Base-by-base conservation (phyloP, 208 protist genomes). In the Endotrypanum monterogeii region DNA sequence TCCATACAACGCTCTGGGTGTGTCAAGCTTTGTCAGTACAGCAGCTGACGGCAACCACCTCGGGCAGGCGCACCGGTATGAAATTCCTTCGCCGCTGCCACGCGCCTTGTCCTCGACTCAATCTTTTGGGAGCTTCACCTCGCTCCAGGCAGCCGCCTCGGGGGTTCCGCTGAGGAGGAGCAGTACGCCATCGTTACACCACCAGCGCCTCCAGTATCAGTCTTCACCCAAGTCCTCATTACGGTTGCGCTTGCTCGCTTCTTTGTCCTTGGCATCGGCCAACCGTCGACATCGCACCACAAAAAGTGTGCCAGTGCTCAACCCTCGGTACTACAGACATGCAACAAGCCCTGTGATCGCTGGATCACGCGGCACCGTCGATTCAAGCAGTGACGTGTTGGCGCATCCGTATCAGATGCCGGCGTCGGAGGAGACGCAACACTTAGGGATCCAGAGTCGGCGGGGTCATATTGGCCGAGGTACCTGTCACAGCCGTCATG, bases 1-100 rank as follows among this genome's bases (percentile, higher is more conserved):
- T 60, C 74, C 67, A 6, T 79, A 79, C 67, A 73, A 63, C 51
- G 58, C 66, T 18, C 32, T 25, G 8, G 48, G 6, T 23, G 46
- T 18, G 25, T n/a, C 39, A 30, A 41, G 18, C 20, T 67, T n/a
- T 14, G n/a, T 51, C n/a, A 46, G 8, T 41, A 6, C 39, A 8
- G 62, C n/a, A 46, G 8, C 41, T 20, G 41, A 51, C 30, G 62
- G 35, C 62, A 51, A 18, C 41, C 39, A 41, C 20, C 48, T 52
- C 41, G 62, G 62, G 3, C 37, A 39, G 62, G 62, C 25, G 62
- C 62, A 67, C 41, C 39, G 9, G 37, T 67, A 67, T 18, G 41
- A 54, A 35, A 32, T 52, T 52, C 23, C 62, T 30, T 18, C n/a
- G n/a, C 41, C 62, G 25, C 30, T 41, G 25, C 41, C 41, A 12